Base-by-base conservation (phyloP, 495 filamentous ascomycete species). In the Paragyromitra xinjiangensis region DNA sequence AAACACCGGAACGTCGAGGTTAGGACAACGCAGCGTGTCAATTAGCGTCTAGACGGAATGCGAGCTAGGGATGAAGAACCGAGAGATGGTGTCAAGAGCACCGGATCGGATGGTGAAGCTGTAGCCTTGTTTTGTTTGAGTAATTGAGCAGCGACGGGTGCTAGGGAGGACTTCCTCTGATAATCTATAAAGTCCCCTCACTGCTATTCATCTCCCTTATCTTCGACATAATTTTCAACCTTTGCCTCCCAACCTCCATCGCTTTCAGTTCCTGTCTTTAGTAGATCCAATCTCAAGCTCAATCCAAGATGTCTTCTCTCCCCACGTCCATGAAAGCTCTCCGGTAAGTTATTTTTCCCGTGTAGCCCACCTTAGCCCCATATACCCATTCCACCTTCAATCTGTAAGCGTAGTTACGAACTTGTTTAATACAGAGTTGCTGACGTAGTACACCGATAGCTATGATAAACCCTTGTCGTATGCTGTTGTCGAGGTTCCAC, bases 321-420 rank as follows among this genome's bases (percentile, higher is more conserved):
- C 89, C 89, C 26, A 83, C 86, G 81, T 85, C 87, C 44, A 90
- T 90, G 89, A 88, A 88, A 80, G 89, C 89, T 80, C 86, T 90
- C 76, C 85, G 85, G 88, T 88, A 82, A 80, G 86, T 84, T 37
- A 37, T 62, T 55, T 26, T 24, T 6, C 72, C 68, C 50, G 11
- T 39, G 64, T 63, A n/a, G n/a, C 11, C 44, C 55, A 29, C 34
- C 45, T 37, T 24, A 5, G 26, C 9, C 19, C 48, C 70, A 40
- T 40, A 55, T 14, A 8, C 29, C 34, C 34, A 16, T 42, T 39
- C 59, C n/a, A 26, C 50, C n/a, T 34, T 39, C 29, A 12, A 14
- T 6, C 26, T 5, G 22, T 37, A 48, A 69, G 11, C 29, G 8
- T 7, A 9, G 42, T 26, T 11, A 19, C 24, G 11, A 3, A 34